phyloP scores from a whole-genome alignment of 805 yeast genomes.

The Monosporozyma unispora region DNA sequence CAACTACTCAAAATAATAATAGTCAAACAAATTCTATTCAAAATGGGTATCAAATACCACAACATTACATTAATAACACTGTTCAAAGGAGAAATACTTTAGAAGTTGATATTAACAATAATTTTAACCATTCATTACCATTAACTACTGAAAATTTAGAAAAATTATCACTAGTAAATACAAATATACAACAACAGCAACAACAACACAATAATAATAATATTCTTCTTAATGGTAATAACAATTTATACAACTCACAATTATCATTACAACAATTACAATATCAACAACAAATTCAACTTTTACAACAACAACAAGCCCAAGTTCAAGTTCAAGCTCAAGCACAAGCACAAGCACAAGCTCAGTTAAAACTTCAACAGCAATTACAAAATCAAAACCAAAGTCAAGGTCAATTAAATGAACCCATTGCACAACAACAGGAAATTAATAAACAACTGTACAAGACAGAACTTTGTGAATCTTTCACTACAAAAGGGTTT shows the following conservation, averaged over 20 bases:
- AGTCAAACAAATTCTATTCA: background rate
- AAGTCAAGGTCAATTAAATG: too few species aligned
- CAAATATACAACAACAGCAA: background rate
- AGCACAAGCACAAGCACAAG: background rate
- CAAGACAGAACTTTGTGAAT: conserved; percentile 85
- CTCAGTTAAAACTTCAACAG: background rate
- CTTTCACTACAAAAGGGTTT: conserved; percentile 55
- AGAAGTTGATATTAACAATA: conserved; percentile 24
- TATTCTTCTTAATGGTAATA: background rate
- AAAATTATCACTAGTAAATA: conserved; percentile 12
- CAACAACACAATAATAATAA: background rate
- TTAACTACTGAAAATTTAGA: conserved; percentile 26
- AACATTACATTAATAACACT: background rate
- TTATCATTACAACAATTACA: background rate
- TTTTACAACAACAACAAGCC: background rate
- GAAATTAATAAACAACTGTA: conserved; percentile 55
- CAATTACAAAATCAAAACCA: background rate
- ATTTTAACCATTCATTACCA: conserved; percentile 14
- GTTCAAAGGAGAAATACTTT: conserved; percentile 3
- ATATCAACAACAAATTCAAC: background rate
- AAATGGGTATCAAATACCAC: background rate
- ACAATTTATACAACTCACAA: background rate
- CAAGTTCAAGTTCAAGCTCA: too few species aligned
- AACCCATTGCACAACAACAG: conserved; percentile 4
- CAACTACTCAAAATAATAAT: background rate